phyloP scores from a whole-genome alignment of 139 green algal genomes.

The Coelastrella sp. region DNA sequence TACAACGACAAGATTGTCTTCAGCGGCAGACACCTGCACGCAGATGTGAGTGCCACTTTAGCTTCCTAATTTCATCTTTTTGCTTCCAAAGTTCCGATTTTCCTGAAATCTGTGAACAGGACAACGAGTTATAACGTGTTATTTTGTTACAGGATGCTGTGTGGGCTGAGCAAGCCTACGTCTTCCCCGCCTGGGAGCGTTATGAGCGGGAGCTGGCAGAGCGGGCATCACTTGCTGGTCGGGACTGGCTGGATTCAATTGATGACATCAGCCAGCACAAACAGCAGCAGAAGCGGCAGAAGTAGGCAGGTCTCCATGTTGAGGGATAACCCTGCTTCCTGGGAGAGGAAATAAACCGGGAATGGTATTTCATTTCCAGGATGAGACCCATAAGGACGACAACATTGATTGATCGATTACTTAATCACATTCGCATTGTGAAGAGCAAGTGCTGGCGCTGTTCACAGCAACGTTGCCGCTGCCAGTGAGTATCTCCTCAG shows the following conservation, averaged over 20 bases:
- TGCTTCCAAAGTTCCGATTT: too few species aligned
- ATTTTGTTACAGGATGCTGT: slow-evolving; percentile 9
- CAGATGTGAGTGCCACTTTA: slow-evolving; percentile 26
- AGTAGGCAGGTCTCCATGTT: background rate
- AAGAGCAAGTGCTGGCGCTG: background rate
- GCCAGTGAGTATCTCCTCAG: background rate
- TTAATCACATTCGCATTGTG: too few species aligned
- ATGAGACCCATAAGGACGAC: background rate
- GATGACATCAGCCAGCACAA: background rate
- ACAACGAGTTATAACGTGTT: background rate
- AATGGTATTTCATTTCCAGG: background rate
- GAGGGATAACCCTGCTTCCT: background rate
- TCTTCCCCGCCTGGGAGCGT: slow-evolving; percentile 26
- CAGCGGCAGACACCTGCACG: slow-evolving; percentile 61
- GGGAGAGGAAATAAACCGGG: background rate
- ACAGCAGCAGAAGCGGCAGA: background rate
- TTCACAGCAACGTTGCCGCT: too few species aligned
- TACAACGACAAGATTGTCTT: slow-evolving; percentile 78
- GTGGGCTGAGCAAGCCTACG: slow-evolving; percentile 40
- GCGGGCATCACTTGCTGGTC: background rate
- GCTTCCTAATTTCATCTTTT: too few species aligned
- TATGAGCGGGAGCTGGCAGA: background rate
- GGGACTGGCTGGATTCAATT: slow-evolving; percentile 36
- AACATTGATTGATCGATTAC: too few species aligned
- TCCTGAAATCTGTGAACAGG: too few species aligned